Base-by-base conservation (phyloP, 108 stramenopile species). In the Cyclostephanos tholiformis region DNA sequence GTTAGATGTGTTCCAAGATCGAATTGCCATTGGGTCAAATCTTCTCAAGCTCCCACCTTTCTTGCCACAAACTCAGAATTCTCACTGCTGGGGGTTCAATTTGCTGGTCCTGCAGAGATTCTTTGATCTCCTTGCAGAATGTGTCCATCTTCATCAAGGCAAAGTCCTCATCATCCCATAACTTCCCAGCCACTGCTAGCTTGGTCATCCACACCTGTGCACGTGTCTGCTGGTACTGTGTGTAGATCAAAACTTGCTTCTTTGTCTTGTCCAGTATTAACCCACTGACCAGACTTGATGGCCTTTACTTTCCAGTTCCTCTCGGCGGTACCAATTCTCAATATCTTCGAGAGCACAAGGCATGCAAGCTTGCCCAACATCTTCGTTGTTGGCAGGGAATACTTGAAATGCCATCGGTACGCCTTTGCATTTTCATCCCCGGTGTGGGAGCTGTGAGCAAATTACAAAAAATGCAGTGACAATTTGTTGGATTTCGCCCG, bases 241-340 rank as follows among this genome's bases (percentile, higher is more conserved):
- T 51, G 16, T 30, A 44, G 16, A 53, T 39, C 35, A 22, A 29
- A 51, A 59, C 49, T 48, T 72, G 72, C 51, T 39, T 51, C 51
- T 52, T 72, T 30, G 57, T 58, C 57, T 58, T 58, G 57, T 6
- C 11, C 63, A 10, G 10, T 9, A 16, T 57, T n/a, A 9, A 30
- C 29, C 41, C 73, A 20, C 63, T 74, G 41, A 23, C 50, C 64
- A 13, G 13, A 7, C 32, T 59, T 23, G 14, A 39, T 9, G 12
- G 38, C 22, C 51, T 74, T 74, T 3, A 52, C 19, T 46, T 67
- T 67, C 73, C 73, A 74, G 57, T 57, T 35, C 14, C 65, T 23
- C 30, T 74, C 65, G 6, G 52, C 52, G 30, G 35, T 38, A 3
- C 52, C 64, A 44, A 67, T 74, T 53, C 52, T 19, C 25, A 53